Evolutionary conservation across 495 filamentous ascomycete species (phyloP).

Genomic region (Cercophora newfieldiana): DNA sequence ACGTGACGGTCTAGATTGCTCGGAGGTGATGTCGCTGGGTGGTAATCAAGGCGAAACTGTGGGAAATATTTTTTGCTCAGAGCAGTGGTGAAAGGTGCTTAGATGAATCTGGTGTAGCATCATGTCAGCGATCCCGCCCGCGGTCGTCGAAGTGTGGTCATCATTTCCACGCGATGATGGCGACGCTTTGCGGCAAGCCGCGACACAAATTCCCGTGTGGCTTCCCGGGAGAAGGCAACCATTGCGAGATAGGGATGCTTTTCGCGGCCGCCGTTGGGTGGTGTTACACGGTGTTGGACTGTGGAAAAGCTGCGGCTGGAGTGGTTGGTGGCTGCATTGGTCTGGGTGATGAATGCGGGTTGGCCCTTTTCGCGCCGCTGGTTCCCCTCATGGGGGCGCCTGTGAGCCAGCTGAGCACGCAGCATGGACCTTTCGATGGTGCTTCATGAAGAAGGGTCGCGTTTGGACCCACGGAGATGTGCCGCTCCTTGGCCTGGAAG

Average conservation of each 20-base stretch:
- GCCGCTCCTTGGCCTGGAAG: background rate
- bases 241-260: background rate
- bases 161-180: background rate
- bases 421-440: background rate
- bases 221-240: constrained; percentile 1
- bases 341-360: background rate
- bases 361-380: background rate
- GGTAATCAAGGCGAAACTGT: background rate
- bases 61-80: background rate
- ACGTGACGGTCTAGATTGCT: background rate
- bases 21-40: background rate
- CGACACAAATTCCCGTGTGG: too few species aligned
- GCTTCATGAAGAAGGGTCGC: background rate
- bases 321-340: background rate
- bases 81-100: background rate
- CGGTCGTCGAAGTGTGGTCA: background rate
- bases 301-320: background rate
- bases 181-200: too few species aligned
- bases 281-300: background rate
- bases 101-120: background rate
- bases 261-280: background rate
- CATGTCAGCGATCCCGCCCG: background rate
- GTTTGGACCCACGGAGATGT: background rate
- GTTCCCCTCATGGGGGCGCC: background rate
- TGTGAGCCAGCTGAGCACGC: background rate